Percentiles rank a stretch among this genome's conserved stretches.
Conservation (phyloP, 176 grass and related monocot genomes). For the Bolboschoenus planiculmis region DNA sequence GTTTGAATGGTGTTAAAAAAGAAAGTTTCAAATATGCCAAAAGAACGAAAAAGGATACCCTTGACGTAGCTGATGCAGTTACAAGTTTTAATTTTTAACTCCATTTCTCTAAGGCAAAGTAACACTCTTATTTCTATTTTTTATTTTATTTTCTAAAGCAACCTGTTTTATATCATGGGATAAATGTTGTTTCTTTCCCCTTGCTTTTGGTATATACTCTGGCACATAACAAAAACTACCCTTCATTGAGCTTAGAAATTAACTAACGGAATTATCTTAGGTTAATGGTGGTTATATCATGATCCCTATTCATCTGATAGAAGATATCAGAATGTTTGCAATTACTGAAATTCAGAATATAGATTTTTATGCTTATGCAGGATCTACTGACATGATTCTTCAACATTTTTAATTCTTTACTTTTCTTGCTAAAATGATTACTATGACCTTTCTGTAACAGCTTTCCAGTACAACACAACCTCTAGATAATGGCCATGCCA, state of each 20-base stretch:
- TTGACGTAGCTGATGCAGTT: background rate
- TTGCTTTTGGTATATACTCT: background rate
- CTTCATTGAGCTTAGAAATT: background rate
- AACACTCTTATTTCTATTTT: background rate
- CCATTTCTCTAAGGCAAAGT: background rate
- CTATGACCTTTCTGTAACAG: constrained; percentile 43
- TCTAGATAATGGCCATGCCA: constrained; percentile 48
- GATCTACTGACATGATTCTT: background rate
- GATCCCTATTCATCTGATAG: background rate
- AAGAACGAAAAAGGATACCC: background rate
- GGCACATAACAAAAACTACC: background rate
- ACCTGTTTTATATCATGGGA: background rate
- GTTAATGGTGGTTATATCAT: background rate
- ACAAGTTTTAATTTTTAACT: background rate
- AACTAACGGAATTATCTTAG: background rate
- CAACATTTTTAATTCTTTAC: background rate
- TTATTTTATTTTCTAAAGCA: background rate
- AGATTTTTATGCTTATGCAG: background rate
- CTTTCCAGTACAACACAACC: constrained; percentile 38
- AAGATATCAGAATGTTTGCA: background rate
- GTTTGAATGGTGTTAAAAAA: background rate
- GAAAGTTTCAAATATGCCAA: background rate
- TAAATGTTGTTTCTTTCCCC: background rate
- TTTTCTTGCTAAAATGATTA: background rate
- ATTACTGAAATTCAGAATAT: background rate